Base-by-base conservation (phyloP, 345 rosid genomes). In the Rhizophora mangle region DNA sequence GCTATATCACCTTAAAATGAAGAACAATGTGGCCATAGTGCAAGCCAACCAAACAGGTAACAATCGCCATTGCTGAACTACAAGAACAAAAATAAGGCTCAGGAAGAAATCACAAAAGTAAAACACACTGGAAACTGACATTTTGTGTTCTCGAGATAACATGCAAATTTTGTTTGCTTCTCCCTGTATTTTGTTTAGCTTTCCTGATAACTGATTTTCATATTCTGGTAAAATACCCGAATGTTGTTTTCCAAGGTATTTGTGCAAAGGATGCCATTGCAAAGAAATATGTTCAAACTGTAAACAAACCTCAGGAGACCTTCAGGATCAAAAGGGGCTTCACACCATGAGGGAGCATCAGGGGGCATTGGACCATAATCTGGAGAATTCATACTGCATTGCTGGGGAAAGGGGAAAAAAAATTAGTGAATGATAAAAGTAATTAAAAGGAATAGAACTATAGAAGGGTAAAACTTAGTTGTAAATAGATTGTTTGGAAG, bases 311-410 rank as follows among this genome's bases (percentile, higher is more conserved):
- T 90, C 77, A 93, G 63, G 32, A 93, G 83, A 34, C 96, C 98
- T 86, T 93, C 98, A 0, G 98, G 96, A 73, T 93, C 96, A 71
- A 90, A 93, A 32, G 98, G 98, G 69, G 96, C 96, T 77, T 86
- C 90, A 79, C 96, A 93, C 98, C 98, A 93, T 68, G 93, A 76
- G 68, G 98, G 96, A 63, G 98, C 96, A 59, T 83, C 80, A 27
- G 78, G 79, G 64, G 96, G 98, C 62, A 85, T 67, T 2, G 96
- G 88, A 34, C 98, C 96, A 63, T 81, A 72, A 36, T 76, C 81
- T 63, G 98, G 98, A 59, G 85, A 89, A 65, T 87, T 79, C 55
- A 82, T 78, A 77, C 98, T 92, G 85, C 98, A 92, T 80, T 81
- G 80, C 97, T 89, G 78, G 53, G 36, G 63, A 63, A 69, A 13